phyloP scores from a whole-genome alignment of 805 yeast species.

The Metschnikowia peoriensis region DNA sequence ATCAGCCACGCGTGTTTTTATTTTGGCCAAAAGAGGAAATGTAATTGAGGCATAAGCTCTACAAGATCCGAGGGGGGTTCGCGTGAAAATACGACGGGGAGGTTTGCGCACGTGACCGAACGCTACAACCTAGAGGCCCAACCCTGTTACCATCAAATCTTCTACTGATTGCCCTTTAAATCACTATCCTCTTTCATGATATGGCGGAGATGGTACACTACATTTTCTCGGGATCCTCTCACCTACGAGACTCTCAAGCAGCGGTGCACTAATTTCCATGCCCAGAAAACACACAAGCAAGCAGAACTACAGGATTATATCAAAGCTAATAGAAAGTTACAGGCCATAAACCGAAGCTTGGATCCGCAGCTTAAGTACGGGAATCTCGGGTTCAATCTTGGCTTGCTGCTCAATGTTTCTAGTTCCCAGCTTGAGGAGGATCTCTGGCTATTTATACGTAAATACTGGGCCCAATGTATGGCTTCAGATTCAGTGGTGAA shows the following conservation, averaged over 20 bases:
- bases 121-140: background rate
- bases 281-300: conserved; percentile 5
- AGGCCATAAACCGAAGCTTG: conserved; percentile 5
- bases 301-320: conserved; percentile 13
- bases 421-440: conserved; percentile 15
- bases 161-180: background rate
- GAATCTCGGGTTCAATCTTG: conserved; percentile 4
- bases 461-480: conserved; percentile 12
- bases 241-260: conserved; percentile 15
- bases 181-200: background rate
- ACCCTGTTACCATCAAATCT: background rate
- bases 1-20: too few relatives aligned
- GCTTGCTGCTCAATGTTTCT: conserved; percentile 12
- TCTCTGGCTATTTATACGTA: conserved; percentile 15
- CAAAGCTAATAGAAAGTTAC: conserved; percentile 17
- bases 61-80: too few relatives aligned
- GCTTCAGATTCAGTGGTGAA: conserved; percentile 12
- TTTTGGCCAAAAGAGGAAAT: background rate
- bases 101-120: background rate
- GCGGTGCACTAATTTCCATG: conserved; percentile 9
- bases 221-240: conserved; percentile 13
- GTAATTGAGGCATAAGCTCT: background rate
- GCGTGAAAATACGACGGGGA: background rate
- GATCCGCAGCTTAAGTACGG: conserved; percentile 2
- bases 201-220: conserved; percentile 7